Evolutionary conservation across 805 yeast species (phyloP).

Genomic region (Wickerhamiella siamensis): DNA sequence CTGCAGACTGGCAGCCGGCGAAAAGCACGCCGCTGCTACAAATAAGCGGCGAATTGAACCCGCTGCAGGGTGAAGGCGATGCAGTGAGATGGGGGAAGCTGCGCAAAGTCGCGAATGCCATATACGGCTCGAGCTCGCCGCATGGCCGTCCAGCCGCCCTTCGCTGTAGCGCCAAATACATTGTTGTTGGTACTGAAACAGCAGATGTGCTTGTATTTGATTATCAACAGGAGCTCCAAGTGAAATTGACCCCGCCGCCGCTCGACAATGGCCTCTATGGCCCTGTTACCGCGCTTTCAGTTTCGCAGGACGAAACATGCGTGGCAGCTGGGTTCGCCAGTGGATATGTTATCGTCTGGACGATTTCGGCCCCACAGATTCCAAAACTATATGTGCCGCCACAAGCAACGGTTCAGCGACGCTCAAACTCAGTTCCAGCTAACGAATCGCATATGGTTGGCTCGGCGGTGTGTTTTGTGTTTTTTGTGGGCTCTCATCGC

Average conservation of each 20-base stretch:
- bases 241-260: constrained; percentile 27
- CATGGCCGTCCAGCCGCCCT: constrained; percentile 42
- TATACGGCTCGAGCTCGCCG: constrained; percentile 24
- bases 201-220: constrained; percentile 57
- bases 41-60: background rate
- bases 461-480: constrained; percentile 30
- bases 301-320: constrained; percentile 56
- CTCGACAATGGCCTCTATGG: constrained; percentile 28
- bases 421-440: constrained; percentile 5
- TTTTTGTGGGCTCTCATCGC: constrained; percentile 37
- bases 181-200: constrained; percentile 52
- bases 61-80: constrained; percentile 1
- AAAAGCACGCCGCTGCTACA: background rate
- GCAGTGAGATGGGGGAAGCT: constrained; percentile 29
- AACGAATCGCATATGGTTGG: constrained; percentile 29
- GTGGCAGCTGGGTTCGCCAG: constrained; percentile 52
- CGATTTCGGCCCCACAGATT: constrained; percentile 10
- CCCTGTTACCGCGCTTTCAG: constrained; percentile 38
- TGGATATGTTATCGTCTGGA: constrained; percentile 42
- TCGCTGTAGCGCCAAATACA: constrained; percentile 12
- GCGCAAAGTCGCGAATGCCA: constrained; percentile 25
- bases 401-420: constrained; percentile 7
- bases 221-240: constrained; percentile 44
- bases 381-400: constrained; percentile 25
- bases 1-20: constrained; percentile 7